These are phyloP conservation scores for Bipolaris zeicola DNA, from an alignment of 2,329 filamentous ascomycete genomes.

Conservation along the genomic window DNA sequence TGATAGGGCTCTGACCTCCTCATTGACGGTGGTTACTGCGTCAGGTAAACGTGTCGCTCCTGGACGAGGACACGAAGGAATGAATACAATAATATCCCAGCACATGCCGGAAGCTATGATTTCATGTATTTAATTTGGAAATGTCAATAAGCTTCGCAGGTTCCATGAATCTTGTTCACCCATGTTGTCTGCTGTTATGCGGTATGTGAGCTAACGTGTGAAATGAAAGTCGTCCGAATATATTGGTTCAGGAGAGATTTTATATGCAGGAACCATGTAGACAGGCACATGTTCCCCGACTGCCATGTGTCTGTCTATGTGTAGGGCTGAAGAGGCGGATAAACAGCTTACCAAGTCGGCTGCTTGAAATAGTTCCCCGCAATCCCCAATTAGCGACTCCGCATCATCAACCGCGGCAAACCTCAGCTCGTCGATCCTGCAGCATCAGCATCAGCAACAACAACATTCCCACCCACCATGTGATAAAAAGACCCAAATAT, in stretches of 20 bases:
- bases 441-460: background rate
- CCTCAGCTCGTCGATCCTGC: background rate
- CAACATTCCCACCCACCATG: constrained; percentile 9
- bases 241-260: background rate
- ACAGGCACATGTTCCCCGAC: no score
- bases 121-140: constrained; percentile 20
- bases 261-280: background rate
- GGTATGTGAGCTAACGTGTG: background rate
- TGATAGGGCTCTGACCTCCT: constrained; percentile 66
- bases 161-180: background rate
- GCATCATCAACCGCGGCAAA: constrained; percentile 19
- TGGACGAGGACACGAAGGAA: constrained; percentile 15
- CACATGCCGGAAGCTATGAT: constrained; percentile 20
- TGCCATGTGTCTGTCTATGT: no score
- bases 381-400: constrained; percentile 7
- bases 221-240: background rate
- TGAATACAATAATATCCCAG: constrained; percentile 17
- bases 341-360: constrained; percentile 3
- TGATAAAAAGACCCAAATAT: background rate
- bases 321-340: background rate
- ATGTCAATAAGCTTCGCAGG: constrained; percentile 25
- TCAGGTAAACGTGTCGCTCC: constrained; percentile 40
- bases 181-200: background rate
- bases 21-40: constrained; percentile 75
- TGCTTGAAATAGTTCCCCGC: constrained; percentile 5